Base-by-base conservation (phyloP, 129 eudicot species). In the Erigeron canadensis region DNA sequence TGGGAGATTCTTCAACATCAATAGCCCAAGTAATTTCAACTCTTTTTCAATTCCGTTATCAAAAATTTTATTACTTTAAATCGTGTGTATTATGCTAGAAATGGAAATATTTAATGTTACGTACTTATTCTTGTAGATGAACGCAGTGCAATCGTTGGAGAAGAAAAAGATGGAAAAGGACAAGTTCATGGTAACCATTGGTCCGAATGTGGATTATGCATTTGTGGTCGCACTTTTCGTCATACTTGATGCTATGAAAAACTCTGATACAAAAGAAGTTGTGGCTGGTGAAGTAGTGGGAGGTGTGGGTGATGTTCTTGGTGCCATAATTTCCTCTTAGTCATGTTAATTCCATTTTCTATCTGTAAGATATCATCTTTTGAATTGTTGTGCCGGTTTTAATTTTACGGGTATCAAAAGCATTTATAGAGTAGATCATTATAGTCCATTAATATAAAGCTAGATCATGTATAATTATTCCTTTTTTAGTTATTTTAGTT, bases 181-280 rank as follows among this genome's bases (percentile, higher is more conserved):
- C 54, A 81, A 78, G 3, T 84, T 84, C 53, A 71, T 74, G 19
- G 85, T 84, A 65, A 84, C 88, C 0, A 79, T 78, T 5, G 65
- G 56, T 69, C 84, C 84, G 5, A 75, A 81, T 22, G 80, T 78
- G 9, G 89, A 85, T 65, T 75, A 78, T 59, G 86, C 84, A 60
- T 85, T 85, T 64, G 72, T 85, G n/a, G 79, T 75, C 43, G 77
- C 86, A 23, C 77, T 85, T 63, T 45, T 85, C 4, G 86, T 77
- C 48, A 78, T 85, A 18, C 80, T 85, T 15, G 81, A 78, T 64
- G 70, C 63, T 28, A 41, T 67, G 60, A 48, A 67, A 67, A 67
- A 11, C 44, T 23, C 44, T 1, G 45, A 47, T 7, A n/a, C 19
- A 8, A 63, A 38, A 17, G 21, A 15, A 6, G 46, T 2, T 12